Conservation (phyloP, 345 rosid species). For the Populus ilicifolia region DNA sequence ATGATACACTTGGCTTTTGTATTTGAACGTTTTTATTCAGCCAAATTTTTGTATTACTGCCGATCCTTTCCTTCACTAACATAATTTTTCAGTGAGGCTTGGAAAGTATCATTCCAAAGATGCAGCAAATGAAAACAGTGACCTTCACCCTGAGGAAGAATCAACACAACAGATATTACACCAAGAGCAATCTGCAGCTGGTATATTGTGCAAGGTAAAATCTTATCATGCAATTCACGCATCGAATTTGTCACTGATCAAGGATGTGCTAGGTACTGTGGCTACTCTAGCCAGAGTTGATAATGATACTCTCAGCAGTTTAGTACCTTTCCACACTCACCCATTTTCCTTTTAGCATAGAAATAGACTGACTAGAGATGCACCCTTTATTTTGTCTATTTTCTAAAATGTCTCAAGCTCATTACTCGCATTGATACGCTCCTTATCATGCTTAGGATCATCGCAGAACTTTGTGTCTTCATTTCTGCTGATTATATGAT, state of each 20-base stretch:
- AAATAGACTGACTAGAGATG: not conserved
- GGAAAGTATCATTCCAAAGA: conserved; percentile 7
- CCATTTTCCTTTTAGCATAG: not conserved
- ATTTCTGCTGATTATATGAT: not conserved
- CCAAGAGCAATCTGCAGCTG: conserved; percentile 14
- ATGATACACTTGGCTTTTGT: too few relatives aligned
- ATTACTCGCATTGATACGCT: not conserved
- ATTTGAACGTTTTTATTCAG: too few relatives aligned
- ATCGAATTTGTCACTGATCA: not conserved
- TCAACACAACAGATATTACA: conserved; percentile 4
- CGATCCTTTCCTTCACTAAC: not conserved
- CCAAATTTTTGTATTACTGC: too few relatives aligned
- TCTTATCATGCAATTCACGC: not conserved
- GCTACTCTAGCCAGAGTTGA: conserved; percentile 16
- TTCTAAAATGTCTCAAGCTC: not conserved
- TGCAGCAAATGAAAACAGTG: not conserved
- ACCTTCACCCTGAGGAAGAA: conserved; percentile 3
- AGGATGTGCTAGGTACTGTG: conserved; percentile 18
- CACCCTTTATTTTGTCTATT: not conserved
- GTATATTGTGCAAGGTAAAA: conserved; percentile 4
- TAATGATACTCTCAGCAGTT: conserved; percentile 15
- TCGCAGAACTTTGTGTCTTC: not conserved
- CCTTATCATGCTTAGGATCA: not conserved
- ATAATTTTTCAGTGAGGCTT: conserved; percentile 3
- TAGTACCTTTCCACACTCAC: not conserved